Percentiles rank a stretch among this genome's conserved stretches.
Evolutionary conservation across 495 filamentous ascomycete genomes (phyloP).

Genomic region (Delitschia confertaspora): DNA sequence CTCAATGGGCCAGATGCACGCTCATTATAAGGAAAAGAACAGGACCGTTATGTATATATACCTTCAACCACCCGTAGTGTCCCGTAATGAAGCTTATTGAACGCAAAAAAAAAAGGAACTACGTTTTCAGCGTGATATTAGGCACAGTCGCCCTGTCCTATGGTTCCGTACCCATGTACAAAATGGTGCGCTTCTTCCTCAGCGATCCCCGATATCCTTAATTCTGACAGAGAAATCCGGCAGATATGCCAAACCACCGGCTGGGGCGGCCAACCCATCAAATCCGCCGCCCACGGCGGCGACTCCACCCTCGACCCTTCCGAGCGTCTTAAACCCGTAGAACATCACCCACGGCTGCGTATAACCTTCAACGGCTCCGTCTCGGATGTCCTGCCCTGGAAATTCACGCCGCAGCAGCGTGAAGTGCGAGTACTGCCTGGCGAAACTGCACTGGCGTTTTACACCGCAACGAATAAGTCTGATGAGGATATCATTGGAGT

Average conservation of each 20-base stretch:
- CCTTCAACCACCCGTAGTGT: neutral
- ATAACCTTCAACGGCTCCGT: conserved; percentile 95
- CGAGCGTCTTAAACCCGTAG: conserved; percentile 68
- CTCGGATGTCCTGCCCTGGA: conserved; percentile 93
- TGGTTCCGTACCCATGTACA: conserved; percentile 94
- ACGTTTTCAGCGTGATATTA: conserved; percentile 74
- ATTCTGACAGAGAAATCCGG: conserved; percentile 3
- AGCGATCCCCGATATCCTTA: no score
- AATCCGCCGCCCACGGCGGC: conserved; percentile 59
- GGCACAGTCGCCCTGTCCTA: conserved; percentile 89
- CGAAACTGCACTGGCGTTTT: conserved; percentile 96
- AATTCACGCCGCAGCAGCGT: conserved; percentile 92
- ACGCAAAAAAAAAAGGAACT: no score
- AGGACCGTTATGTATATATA: conserved; percentile 45
- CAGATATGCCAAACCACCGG: conserved; percentile 96
- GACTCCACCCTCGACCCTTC: conserved; percentile 54
- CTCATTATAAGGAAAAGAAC: conserved; percentile 51
- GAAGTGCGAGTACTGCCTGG: conserved; percentile 93
- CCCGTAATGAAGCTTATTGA: conserved; percentile 4
- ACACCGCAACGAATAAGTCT: conserved; percentile 87
- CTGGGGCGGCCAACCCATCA: conserved; percentile 87
- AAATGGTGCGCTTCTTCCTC: conserved; percentile 64
- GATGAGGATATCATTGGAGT: conserved; percentile 92
- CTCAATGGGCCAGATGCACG: conserved; percentile 47
- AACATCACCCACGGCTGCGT: conserved; percentile 69